These are phyloP conservation scores for Saposhnikovia divaricata DNA, from an alignment of 129 eudicot species.

Conservation along the genomic window DNA sequence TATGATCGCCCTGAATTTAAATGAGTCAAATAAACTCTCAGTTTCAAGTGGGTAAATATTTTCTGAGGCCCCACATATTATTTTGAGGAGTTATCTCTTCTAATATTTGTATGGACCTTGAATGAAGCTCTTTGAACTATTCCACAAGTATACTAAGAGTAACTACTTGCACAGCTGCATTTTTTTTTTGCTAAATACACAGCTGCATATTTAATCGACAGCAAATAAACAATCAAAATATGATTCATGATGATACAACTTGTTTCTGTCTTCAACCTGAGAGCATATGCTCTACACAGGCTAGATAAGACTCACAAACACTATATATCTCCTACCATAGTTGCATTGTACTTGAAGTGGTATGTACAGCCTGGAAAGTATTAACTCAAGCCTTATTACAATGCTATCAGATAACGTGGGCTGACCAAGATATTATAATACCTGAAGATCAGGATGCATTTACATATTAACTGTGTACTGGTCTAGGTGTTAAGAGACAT, in stretches of 20 bases:
- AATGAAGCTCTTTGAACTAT: not conserved
- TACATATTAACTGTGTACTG: not conserved
- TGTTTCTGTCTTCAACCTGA: not conserved
- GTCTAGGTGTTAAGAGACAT: not conserved
- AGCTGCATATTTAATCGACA: not conserved
- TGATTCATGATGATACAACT: not conserved
- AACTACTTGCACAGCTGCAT: not conserved
- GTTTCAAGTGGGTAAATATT: not conserved
- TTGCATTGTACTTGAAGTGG: not conserved
- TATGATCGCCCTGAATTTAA: slow-evolving; percentile 54
- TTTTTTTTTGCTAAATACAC: not conserved
- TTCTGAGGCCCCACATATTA: not conserved
- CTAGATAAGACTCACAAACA: not conserved
- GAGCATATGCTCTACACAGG: not conserved
- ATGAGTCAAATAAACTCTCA: slow-evolving; percentile 7
- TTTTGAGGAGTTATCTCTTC: not conserved
- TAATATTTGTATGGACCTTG: not conserved
- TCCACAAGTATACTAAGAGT: not conserved
- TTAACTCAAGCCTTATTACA: not conserved
- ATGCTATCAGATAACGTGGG: not conserved
- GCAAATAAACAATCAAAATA: not conserved
- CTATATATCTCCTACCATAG: not conserved
- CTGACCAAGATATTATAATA: not conserved
- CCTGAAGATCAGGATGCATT: not conserved
- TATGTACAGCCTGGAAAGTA: not conserved